These are phyloP conservation scores for Solanum medicagineum DNA, from an alignment of 257 asterid genomes.

Conservation along the genomic window DNA sequence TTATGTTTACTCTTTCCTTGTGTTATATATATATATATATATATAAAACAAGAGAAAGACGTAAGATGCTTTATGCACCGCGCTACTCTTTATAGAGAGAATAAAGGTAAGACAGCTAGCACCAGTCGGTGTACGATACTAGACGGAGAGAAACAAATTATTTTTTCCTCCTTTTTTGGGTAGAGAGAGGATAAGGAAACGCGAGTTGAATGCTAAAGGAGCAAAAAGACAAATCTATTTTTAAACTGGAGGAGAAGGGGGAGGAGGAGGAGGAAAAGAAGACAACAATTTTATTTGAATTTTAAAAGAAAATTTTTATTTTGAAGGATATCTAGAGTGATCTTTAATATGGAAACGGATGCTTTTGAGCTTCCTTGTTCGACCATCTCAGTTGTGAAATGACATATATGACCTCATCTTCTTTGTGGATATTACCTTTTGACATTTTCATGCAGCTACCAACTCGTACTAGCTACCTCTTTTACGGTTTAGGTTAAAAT, in stretches of 20 bases:
- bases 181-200: neutral
- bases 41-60: neutral
- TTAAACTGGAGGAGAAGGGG: neutral
- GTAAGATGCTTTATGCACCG: neutral
- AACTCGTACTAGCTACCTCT: neutral
- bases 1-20: neutral
- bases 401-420: neutral
- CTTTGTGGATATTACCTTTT: neutral
- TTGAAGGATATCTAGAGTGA: neutral
- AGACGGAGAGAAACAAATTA: neutral
- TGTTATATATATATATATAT: neutral
- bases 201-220: neutral
- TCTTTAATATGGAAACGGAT: neutral
- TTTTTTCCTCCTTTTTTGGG: neutral
- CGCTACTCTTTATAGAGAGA: neutral
- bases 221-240: neutral
- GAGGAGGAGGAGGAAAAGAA: neutral
- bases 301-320: neutral
- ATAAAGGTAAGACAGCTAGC: neutral
- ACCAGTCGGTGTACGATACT: neutral
- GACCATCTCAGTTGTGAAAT: neutral
- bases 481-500: neutral
- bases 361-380: neutral
- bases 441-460: neutral
- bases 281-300: neutral